Base-by-base conservation (phyloP, 345 rosid genomes). In the Sisymbrium altissimum region DNA sequence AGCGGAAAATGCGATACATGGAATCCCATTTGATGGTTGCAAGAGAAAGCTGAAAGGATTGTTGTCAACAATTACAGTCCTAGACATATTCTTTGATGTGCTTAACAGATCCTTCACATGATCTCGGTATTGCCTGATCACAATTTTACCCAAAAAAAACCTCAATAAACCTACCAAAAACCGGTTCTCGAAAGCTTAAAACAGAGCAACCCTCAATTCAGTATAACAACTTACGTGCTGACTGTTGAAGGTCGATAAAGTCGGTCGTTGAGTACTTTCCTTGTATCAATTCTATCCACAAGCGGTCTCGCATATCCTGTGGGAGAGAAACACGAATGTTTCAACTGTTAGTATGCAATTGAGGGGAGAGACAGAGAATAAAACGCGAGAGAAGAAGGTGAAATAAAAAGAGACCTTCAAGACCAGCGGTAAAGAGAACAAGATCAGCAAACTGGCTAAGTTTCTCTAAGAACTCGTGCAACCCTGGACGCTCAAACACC, bases 291-390 rank as follows among this genome's bases (percentile, higher is more conserved):
- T 44, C 78, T 84, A 76, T 95, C 99, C 76, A 96, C 94, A 48
- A 96, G 96, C 0, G 99, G 99, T 70, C 89, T 86, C 23, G 98
- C 99, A 81, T 95, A 95, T 44, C 97, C 98, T 92, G 88, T 18
- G 44, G n/a, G 38, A 44, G 12, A 1, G 39, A 62, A 48, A 40
- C 45, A 66, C 7, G 30, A 53, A 7, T 9, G 14, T 23, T 57
- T 52, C 18, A 32, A 36, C 45, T 46, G 43, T 75, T 9, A 59
- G 68, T 39, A 65, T 3, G 56, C 29, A 52, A 33, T 36, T 53
- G 53, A 23, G 33, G 38, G 3, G 25, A n/a, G n/a, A n/a, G 27
- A 21, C 0, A 56, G 32, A 60, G 36, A n/a, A n/a, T n/a, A n/a
- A n/a, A n/a, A n/a, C n/a, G n/a, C n/a, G n/a, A n/a, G n/a, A n/a